Evolutionary conservation across 2,329 filamentous ascomycete species (phyloP).

Genomic region (Salinomyces thailandicus): DNA sequence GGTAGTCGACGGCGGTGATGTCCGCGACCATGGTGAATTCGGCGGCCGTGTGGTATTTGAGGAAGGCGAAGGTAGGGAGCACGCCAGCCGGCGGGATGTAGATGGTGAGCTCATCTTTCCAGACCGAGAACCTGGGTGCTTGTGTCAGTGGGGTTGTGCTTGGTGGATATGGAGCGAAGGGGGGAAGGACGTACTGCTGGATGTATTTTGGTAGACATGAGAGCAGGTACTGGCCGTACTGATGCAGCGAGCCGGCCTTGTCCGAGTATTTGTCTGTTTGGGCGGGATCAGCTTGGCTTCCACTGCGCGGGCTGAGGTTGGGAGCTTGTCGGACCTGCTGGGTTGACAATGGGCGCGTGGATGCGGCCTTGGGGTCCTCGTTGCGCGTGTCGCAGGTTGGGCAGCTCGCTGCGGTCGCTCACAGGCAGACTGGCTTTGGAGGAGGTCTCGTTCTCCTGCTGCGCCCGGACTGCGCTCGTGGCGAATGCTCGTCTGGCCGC

Average conservation of each 20-base stretch:
- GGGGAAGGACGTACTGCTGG: conserved; percentile 62
- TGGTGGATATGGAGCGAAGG: not conserved
- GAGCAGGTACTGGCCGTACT: conserved; percentile 93
- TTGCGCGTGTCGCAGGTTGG: conserved; percentile 36
- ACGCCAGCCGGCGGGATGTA: conserved; percentile 73
- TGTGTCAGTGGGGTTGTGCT: not conserved
- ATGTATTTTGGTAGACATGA: conserved; percentile 95
- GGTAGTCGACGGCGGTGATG: conserved; percentile 92
- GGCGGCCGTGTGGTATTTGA: conserved; percentile 95
- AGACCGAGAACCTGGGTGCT: conserved; percentile 65
- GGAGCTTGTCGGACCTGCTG: conserved; percentile 39
- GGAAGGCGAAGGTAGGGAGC: conserved; percentile 83
- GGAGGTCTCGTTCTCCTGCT: conserved; percentile 28
- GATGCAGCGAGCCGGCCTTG: conserved; percentile 79
- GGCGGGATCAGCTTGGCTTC: not conserved
- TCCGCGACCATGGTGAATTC: conserved; percentile 91
- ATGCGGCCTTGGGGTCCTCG: conserved; percentile 44
- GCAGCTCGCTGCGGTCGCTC: conserved; percentile 31
- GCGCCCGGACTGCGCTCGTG: conserved; percentile 31
- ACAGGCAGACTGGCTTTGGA: conserved; percentile 3
- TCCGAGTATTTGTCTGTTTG: conserved; percentile 68
- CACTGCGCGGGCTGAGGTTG: not conserved
- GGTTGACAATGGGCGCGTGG: conserved; percentile 73
- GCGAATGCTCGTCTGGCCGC: conserved; percentile 33
- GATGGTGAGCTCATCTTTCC: conserved; percentile 90